Base-by-base conservation (phyloP, 805 yeast genomes). In the Citeromyces matritensis region DNA sequence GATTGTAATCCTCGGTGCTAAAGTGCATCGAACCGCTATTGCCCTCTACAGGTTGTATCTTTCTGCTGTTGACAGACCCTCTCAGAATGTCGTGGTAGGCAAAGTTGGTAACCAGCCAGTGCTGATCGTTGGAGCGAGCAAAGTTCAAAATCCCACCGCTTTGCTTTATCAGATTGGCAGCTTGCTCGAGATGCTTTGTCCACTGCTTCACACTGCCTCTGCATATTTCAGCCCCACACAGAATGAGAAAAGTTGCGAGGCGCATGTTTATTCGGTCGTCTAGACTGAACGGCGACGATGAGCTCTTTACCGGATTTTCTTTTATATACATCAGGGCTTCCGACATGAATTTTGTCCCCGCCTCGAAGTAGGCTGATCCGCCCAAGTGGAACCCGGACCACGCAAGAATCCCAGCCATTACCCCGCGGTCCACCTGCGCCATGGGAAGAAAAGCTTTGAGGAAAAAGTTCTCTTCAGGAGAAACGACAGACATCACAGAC, bases 201-300 rank as follows among this genome's bases (percentile, higher is more conserved):
- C 94, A 82, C 44, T 73, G 69, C 24, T 63, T 63, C 24, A 79
- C 83, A 48, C 82, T 93, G 6, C 94, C 94, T 39, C 73, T 66
- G 51, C 88, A 81, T 33, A 82, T 78, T 44, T 80, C 85, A 1
- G 82, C 86, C n/a, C 79, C 83, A 40, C 80, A 69, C 31, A 81
- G 57, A 32, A 82, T 69, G 38, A 81, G 51, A 33, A 77, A 57
- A 11, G 76, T 68, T 1, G 93, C 86, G 29, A 81, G 47, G 36
- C 75, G 63, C 39, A 54, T 43, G 24, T 65, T 46, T 10, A 58
- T 47, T 7, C 51, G 31, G 32, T 58, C 17, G 61, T 49, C 13
- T 32, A 27, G 24, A 42, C 55, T 32, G 49, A 36, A 35, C 32
- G 31, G 26, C 11, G 35, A 37, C 32, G 31, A 35, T 11, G 29